Base-by-base conservation (phyloP, 495 filamentous ascomycete species). In the Neurospora tetraspora region DNA sequence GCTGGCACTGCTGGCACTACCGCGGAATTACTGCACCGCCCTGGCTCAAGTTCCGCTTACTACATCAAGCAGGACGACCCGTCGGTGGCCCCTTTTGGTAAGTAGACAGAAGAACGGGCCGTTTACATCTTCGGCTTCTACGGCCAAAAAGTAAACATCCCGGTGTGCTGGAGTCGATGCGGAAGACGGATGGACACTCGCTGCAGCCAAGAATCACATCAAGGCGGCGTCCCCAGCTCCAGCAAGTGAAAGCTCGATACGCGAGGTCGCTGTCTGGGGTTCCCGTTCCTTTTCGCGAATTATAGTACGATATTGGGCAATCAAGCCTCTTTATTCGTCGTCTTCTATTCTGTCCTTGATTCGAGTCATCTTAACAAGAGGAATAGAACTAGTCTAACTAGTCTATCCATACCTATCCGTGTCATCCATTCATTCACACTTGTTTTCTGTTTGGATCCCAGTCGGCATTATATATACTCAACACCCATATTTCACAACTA, bases 111-210 rank as follows among this genome's bases (percentile, higher is more conserved):
- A 34, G 53, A 65, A 65, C 53, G 53, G 53, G 12, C 53, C 53
- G 53, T 36, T 71, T 61, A 34, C 43, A 53, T 68, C 18, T 42
- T 72, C 69, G 75, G 73, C 68, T 68, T 65, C 45, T 11, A 69
- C 39, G 70, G 73, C n/a, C 39, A 34, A 42, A 71, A 76, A 18
- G 69, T n/a, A 36, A 74, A 42, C 73, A 76, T 69, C 27, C 27
- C 53, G 27, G 53, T 36, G 53, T 61, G 27, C 53, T 34, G 27
- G 53, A 65, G 53, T 65, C 53, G 53, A 61, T 31, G 20, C 53
- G 23, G 27, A 61, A 61, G 53, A 65, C 53, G 27, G 53, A 65
- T 65, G 53, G 53, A 65, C 53, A 65, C 14, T 65, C 27, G 47
- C 53, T 65, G 53, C 53, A 34, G 27, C 53, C 53, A 65, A 65